Conservation (phyloP, 2,329 filamentous ascomycete species). For the Scleromitrula shiraiana region DNA sequence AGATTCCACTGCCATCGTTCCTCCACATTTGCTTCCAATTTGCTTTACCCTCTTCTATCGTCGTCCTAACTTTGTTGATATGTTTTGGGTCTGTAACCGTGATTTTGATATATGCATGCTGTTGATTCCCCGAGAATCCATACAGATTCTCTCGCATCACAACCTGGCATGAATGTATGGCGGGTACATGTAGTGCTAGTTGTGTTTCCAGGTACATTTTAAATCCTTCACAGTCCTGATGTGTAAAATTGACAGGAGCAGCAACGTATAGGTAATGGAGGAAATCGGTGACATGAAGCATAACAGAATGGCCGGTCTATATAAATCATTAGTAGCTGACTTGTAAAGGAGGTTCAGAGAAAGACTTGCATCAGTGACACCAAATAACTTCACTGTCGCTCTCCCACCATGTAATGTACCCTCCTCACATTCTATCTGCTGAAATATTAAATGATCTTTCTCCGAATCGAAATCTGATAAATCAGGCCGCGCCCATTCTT, state of each 20-base stretch:
- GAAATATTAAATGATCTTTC: conserved; percentile 72
- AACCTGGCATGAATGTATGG: conserved; percentile 74
- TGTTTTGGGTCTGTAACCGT: conserved; percentile 83
- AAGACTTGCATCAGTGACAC: conserved; percentile 66
- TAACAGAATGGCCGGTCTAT: conserved; percentile 73
- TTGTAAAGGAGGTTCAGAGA: background rate
- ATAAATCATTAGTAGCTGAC: conserved; percentile 14
- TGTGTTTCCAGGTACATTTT: conserved; percentile 73
- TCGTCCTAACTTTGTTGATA: conserved; percentile 66
- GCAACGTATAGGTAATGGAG: conserved; percentile 93
- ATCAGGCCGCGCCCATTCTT: conserved; percentile 72
- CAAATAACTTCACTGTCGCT: conserved; percentile 82
- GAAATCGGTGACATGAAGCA: conserved; percentile 93
- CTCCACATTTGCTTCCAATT: conserved; percentile 94
- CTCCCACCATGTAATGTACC: conserved; percentile 70
- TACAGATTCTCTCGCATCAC: conserved; percentile 85
- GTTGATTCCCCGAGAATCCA: conserved; percentile 86
- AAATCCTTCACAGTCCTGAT: conserved; percentile 70
- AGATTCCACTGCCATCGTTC: conserved; percentile 57
- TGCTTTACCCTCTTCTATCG: conserved; percentile 66
- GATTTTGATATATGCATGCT: conserved; percentile 88
- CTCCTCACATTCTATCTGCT: conserved; percentile 93
- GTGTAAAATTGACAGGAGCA: conserved; percentile 74
- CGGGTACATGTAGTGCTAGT: conserved; percentile 62
- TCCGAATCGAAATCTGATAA: conserved; percentile 54